Percentiles rank a stretch among this genome's conserved stretches.
These are phyloP conservation scores for Vararia minispora DNA, from an alignment of 768 basidiomycete species.

Conservation along the genomic window DNA sequence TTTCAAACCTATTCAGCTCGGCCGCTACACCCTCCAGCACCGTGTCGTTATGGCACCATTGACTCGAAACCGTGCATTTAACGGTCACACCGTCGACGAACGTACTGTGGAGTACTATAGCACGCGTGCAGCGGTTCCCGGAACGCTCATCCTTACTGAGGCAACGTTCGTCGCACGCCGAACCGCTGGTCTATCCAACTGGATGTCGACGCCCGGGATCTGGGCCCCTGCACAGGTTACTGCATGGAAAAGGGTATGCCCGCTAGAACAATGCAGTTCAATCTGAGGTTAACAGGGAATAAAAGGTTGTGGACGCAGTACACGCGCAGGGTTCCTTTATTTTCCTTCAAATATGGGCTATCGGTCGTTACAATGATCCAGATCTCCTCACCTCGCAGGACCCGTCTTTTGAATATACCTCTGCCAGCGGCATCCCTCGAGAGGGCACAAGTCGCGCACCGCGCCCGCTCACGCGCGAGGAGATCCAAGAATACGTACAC, in stretches of 20 bases:
- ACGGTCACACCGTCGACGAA: slow-evolving; percentile 9
- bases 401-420: slow-evolving; percentile 15
- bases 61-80: slow-evolving; percentile 12
- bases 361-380: slow-evolving; percentile 26
- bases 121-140: slow-evolving; percentile 9
- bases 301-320: slow-evolving; percentile 28
- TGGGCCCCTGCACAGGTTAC: slow-evolving; percentile 38
- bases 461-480: no score
- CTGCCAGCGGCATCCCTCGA: slow-evolving; percentile 17
- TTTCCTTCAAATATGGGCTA: slow-evolving; percentile 37
- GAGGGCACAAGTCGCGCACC: no score
- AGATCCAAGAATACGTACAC: slow-evolving; percentile 29
- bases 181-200: slow-evolving; percentile 17
- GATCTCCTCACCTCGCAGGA: slow-evolving; percentile 15
- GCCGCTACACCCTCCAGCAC: slow-evolving; percentile 11
- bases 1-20: slow-evolving; percentile 14
- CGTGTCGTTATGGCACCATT: slow-evolving; percentile 16
- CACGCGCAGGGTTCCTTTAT: slow-evolving; percentile 33
- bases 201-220: slow-evolving; percentile 28
- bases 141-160: slow-evolving; percentile 23
- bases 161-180: slow-evolving; percentile 20
- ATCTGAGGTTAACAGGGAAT: not conserved
- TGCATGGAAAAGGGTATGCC: slow-evolving; percentile 40
- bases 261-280: not conserved
- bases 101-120: slow-evolving; percentile 5